phyloP scores from a whole-genome alignment of 139 green algal genomes.

The Mesotaenium endlicherianum region DNA sequence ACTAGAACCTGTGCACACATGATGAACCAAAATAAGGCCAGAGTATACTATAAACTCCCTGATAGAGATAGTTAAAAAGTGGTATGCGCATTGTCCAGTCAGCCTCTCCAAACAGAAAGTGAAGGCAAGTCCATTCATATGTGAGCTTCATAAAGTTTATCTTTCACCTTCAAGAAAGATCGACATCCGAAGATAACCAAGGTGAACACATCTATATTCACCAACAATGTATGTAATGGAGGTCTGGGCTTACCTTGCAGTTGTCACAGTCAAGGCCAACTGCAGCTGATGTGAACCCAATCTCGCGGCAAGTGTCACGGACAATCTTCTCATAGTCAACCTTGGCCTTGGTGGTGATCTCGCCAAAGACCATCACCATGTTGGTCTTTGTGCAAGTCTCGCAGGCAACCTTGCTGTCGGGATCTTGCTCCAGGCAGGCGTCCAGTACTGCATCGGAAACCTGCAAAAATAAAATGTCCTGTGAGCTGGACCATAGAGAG shows the following conservation, averaged over 20 bases:
- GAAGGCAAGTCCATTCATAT: no score
- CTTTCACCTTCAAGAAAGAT: no score
- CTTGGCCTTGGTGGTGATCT: slow-evolving; percentile 99
- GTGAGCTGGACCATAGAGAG: no score
- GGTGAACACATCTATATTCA: no score
- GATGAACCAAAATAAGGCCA: no score
- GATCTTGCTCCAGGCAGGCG: slow-evolving; percentile 81
- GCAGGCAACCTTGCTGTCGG: slow-evolving; percentile 73
- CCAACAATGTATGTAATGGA: not conserved
- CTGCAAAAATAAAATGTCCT: no score
- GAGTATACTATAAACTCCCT: no score
- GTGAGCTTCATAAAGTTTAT: no score
- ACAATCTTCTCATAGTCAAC: slow-evolving; percentile 97
- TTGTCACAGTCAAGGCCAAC: slow-evolving; percentile 92
- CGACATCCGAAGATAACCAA: no score
- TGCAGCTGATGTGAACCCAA: slow-evolving; percentile 93
- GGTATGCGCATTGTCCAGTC: no score
- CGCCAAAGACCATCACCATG: slow-evolving; percentile 99
- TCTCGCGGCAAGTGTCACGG: slow-evolving; percentile 72
- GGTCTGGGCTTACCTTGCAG: slow-evolving; percentile 76
- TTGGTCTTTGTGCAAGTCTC: slow-evolving; percentile 98
- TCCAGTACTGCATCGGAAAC: slow-evolving; percentile 98
- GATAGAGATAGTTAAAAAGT: no score
- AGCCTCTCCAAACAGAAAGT: no score
- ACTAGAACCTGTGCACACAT: slow-evolving; percentile 75